Evolutionary conservation across 2,329 filamentous ascomycete genomes (phyloP).

Genomic region (Exserohilum rostratum): DNA sequence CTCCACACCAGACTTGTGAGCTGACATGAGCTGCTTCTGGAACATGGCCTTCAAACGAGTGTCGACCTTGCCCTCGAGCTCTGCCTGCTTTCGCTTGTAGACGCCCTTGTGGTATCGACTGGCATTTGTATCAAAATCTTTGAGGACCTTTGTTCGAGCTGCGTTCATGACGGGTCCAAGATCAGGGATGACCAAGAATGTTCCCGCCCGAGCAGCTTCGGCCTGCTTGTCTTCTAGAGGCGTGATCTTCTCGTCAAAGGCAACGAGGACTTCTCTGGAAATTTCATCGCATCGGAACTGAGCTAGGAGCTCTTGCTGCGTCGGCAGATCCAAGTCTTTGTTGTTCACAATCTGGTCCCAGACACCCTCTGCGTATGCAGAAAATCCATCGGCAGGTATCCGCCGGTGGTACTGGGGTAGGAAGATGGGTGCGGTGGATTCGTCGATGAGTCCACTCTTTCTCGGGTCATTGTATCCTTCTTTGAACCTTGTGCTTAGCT

Average conservation of each 20-base stretch:
- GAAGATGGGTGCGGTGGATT: constrained; percentile 80
- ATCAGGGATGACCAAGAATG: constrained; percentile 72
- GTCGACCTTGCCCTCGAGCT: constrained; percentile 87
- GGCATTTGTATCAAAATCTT: constrained; percentile 87
- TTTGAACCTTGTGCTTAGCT: constrained; percentile 80
- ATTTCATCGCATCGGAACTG: constrained; percentile 99
- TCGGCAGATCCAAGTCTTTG: constrained; percentile 95
- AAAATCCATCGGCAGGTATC: constrained; percentile 97
- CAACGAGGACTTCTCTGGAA: constrained; percentile 80
- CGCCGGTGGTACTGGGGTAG: constrained; percentile 92
- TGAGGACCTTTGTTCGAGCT: constrained; percentile 74
- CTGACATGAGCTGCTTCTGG: constrained; percentile 82
- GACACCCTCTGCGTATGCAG: constrained; percentile 87
- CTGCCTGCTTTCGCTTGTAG: constrained; percentile 81
- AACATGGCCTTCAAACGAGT: constrained; percentile 86
- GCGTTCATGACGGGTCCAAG: constrained; percentile 75
- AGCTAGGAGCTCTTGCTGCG: constrained; percentile 93
- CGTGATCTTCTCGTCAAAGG: constrained; percentile 79
- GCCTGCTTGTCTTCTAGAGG: constrained; percentile 88
- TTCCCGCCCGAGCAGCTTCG: constrained; percentile 74
- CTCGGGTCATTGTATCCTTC: constrained; percentile 77
- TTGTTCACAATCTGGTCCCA: constrained; percentile 99
- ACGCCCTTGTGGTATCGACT: constrained; percentile 97
- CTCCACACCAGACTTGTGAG: constrained; percentile 84
- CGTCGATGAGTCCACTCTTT: constrained; percentile 66